A percentile compares a stretch with the other conserved stretches of the same genome.
phyloP scores from a whole-genome alignment of 2,329 filamentous ascomycete species.

The Paecilomyces niveus region DNA sequence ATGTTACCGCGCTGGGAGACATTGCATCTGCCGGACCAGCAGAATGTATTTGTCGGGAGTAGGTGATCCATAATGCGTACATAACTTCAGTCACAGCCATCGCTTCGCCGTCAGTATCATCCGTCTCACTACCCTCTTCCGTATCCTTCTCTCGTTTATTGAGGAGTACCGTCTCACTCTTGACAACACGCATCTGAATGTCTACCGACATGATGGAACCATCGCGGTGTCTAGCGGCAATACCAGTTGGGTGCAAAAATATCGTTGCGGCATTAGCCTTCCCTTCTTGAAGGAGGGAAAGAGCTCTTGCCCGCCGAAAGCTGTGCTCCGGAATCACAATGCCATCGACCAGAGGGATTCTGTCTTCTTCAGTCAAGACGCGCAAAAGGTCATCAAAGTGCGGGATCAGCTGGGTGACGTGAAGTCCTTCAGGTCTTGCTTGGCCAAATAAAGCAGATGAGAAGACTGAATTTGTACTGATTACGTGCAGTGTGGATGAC shows the following conservation, averaged over 20 bases:
- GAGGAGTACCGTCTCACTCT: slow-evolving; percentile 65
- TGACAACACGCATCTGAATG: slow-evolving; percentile 92
- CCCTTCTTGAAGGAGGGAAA: slow-evolving; percentile 76
- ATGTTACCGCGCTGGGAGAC: slow-evolving; percentile 48
- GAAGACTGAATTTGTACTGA: slow-evolving; percentile 92
- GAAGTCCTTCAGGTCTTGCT: slow-evolving; percentile 70
- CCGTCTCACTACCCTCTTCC: slow-evolving; percentile 53
- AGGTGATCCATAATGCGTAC: slow-evolving; percentile 95
- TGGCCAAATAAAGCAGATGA: slow-evolving; percentile 88
- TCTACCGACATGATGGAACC: slow-evolving; percentile 90
- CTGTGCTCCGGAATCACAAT: slow-evolving; percentile 95
- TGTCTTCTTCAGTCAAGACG: slow-evolving; percentile 79
- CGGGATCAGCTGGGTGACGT: slow-evolving; percentile 74
- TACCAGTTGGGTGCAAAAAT: slow-evolving; percentile 76
- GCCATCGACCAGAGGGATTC: slow-evolving; percentile 77
- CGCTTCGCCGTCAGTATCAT: slow-evolving; percentile 19
- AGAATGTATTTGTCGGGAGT: slow-evolving; percentile 85
- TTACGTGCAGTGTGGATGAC: slow-evolving; percentile 69
- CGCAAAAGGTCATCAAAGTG: slow-evolving; percentile 77
- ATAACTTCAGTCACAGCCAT: slow-evolving; percentile 67
- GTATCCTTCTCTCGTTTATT: slow-evolving; percentile 57
- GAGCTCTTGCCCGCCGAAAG: slow-evolving; percentile 80
- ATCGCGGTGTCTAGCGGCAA: slow-evolving; percentile 81
- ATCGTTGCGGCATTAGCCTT: slow-evolving; percentile 69
- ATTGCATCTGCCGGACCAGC: slow-evolving; percentile 55